Base-by-base conservation (phyloP, 352 stramenopile species). In the Globisporangium alternatum region DNA sequence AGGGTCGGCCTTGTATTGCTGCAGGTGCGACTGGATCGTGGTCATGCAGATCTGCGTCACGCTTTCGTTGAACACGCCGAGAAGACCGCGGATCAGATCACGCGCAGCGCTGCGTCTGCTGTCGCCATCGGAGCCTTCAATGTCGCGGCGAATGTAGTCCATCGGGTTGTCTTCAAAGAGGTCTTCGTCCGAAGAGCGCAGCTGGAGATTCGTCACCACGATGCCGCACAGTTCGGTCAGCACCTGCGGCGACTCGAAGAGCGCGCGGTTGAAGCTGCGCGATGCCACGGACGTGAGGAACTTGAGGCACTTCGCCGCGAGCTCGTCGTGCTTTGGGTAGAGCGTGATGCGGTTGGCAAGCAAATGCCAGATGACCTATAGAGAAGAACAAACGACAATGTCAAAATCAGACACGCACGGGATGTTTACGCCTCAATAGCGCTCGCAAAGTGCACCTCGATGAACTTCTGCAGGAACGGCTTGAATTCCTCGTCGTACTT, bases 401-500 rank as follows among this genome's bases (percentile, higher is more conserved):
- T 45, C 19, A 49, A 48, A 35, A 51, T 31, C 25, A 8, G 5
- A 52, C 2, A 5, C 21, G 3, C 28, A 28, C 25, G 25, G 25
- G 22, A 31, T 22, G 25, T 55, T 37, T 39, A 5, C n/a, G 8
- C 25, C 28, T 5, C 17, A 56, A 30, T 4, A 25, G 60, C 21
- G 21, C 35, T 52, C 28, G 44, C n/a, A 22, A 35, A 17, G 17
- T 28, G 49, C 35, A 66, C 75, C 47, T 94, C 81, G 0, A 92
- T 98, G 74, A 99, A 99, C 54, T 88, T 83, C 30, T 90, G 84
- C 64, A 99, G 66, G 69, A 96, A 99, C 12, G 91, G 89, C 45
- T 97, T 84, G 77, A 99, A 99, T 56, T 98, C 93, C 77, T 99
- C 98, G 60, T 99, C 98, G 75, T 99, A 99, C 81, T 99, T 99